Evolutionary conservation across 2,329 filamentous ascomycete genomes (phyloP), one percentile per base, ranked within the genome.

Genomic region (Davidsoniella australis): DNA sequence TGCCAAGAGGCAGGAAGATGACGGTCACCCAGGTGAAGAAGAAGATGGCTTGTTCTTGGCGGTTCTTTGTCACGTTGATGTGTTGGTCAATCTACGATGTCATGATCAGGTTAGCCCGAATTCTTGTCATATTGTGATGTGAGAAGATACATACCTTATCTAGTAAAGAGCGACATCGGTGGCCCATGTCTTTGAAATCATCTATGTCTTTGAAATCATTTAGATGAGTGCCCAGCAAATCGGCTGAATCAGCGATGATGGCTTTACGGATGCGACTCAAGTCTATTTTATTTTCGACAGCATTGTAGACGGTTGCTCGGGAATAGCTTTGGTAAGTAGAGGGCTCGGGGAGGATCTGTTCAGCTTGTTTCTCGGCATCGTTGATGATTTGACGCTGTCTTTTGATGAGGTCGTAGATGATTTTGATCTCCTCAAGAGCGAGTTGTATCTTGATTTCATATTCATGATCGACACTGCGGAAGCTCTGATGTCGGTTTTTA

Each of bases 21-120:
- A 69, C 64, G 4, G 70, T 71, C 8, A 70, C 67, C 45, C 72
- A 62, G 4, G 70, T 71, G 51, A 72, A 71, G 39, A 65, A 67
- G 52, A 69, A 69, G 45, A 71, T 67, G 43, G 68, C 67, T 37
- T 64, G 64, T 49, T 70, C 68, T 48, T 72, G 66, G 14, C 65
- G 59, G 55, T 68, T 66, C 45, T 67, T 67, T 17, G 63, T 65
- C 39, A 59, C 62, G 49, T 64, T 60, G 47, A 68, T 60, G 46
- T 64, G 65, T 53, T 63, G 43, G 24, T 18, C 24, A 6, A 42
- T 40, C 48, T 49, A 41, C 33, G 23, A 9, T 17, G 26, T 7
- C 20, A 23, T 5, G 20, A 24, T 9, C 20, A 23, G 49, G 58
- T 55, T 55, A 65, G 64, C 17, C 4, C 36, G 50, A 41, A 4